Base-by-base conservation (phyloP, 805 yeast species). In the Yamadazyma insecticola region DNA sequence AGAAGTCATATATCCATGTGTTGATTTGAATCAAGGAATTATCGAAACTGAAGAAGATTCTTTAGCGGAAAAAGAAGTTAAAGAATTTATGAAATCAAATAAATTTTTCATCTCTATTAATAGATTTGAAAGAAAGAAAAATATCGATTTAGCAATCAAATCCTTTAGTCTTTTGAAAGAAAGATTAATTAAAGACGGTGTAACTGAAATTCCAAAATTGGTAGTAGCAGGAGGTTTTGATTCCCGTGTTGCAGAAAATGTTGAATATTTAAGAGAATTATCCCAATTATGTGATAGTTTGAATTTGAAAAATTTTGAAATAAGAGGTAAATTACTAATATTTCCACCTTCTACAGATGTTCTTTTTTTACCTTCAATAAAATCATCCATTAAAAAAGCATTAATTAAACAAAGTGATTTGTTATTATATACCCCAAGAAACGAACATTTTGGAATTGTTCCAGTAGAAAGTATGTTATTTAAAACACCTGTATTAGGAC, bases 401-500 rank as follows among this genome's bases (percentile, higher is more conserved):
- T 66, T 92, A 16, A 60, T 92, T 20, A 53, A 69, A 22, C 55
- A 63, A 7, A 68, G 89, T 2, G 69, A 71, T 28, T 44, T 83
- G 34, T 65, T 92, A 14, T 58, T 89, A 26, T 92, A 92, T 51
- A 92, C 99, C 0, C 98, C 99, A 3, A 69, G 83, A 0, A 73
- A 72, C 46, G 98, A 92, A 55, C 99, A 92, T 60, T 92, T 92
- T 52, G 99, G 99, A 10, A 92, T 92, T 41, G 99, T 92, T 7
- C 99, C 99, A 1, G 68, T 92, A 11, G 98, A 92, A 53, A 89
- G 96, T 9, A 89, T 92, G 97, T 70, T 81, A 28, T 67, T 74
- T 35, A 81, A 84, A 17, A 80, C 81, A 0, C 87, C 95, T 0
- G 96, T 89, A 0, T 60, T 92, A 30, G 96, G 96, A 0, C 80